A percentile compares a stretch with the other conserved stretches of the same genome.
phyloP scores from a whole-genome alignment of 345 rosid species.

The Salix viminalis region DNA sequence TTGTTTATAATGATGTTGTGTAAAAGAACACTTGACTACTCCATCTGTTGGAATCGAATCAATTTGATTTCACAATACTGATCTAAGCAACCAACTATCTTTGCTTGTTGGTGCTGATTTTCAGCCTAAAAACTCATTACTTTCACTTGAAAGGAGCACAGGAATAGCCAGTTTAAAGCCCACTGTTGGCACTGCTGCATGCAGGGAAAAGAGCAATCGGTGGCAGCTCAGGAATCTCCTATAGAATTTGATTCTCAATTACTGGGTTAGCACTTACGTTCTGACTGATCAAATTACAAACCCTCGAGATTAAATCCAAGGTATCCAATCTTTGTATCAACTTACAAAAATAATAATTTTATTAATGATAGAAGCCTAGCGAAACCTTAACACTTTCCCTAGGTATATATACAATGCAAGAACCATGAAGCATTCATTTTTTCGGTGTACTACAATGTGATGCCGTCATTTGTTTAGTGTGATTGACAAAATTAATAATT shows the following conservation, averaged over 20 bases:
- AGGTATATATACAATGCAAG: too few species aligned
- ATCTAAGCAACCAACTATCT: not conserved
- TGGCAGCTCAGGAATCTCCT: conserved; percentile 21
- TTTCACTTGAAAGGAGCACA: conserved; percentile 40
- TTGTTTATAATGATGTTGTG: too few species aligned
- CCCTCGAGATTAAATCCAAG: conserved; percentile 13
- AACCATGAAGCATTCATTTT: too few species aligned
- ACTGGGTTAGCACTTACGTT: not conserved
- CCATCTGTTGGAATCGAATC: too few species aligned
- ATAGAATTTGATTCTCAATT: not conserved
- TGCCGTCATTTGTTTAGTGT: too few species aligned
- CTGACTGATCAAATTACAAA: conserved; percentile 13
- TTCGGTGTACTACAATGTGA: too few species aligned
- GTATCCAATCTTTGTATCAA: conserved; percentile 33
- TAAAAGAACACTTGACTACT: too few species aligned
- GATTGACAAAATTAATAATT: too few species aligned
- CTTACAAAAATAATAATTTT: too few species aligned
- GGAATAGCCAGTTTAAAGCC: conserved; percentile 35
- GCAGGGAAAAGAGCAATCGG: conserved; percentile 40
- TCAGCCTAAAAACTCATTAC: not conserved
- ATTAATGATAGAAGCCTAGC: too few species aligned
- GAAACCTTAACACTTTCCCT: too few species aligned
- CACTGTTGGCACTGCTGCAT: conserved; percentile 32
- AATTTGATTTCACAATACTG: not conserved
- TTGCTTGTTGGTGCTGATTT: not conserved